Percentiles rank a stretch among this genome's conserved stretches.
phyloP scores from a whole-genome alignment of 2,329 filamentous ascomycete species.

The Atkinsonella hypoxylon region DNA sequence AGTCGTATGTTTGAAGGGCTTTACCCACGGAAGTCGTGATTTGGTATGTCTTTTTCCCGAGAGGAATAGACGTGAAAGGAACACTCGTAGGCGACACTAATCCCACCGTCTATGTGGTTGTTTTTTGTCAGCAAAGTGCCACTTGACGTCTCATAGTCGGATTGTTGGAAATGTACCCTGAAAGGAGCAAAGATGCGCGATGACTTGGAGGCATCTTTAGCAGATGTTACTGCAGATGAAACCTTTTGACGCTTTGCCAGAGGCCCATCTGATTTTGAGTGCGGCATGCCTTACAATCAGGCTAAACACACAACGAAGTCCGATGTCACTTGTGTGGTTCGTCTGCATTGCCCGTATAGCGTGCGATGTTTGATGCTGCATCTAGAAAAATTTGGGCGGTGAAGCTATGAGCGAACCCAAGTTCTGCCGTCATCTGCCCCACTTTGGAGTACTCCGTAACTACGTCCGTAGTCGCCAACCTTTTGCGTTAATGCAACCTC shows the following conservation, averaged over 20 bases:
- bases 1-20: slow-evolving; percentile 88
- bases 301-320: neutral
- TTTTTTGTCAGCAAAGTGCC: slow-evolving; percentile 5
- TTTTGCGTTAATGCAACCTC: neutral
- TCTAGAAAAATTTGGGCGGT: slow-evolving; percentile 17
- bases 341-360: neutral
- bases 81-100: slow-evolving; percentile 84
- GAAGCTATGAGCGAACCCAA: slow-evolving; percentile 4
- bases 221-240: slow-evolving; percentile 25
- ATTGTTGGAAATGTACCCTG: slow-evolving; percentile 47
- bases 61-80: slow-evolving; percentile 77
- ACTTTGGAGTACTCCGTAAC: neutral
- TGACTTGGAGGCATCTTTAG: slow-evolving; percentile 31
- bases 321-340: neutral
- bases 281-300: slow-evolving; percentile 33
- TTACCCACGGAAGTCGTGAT: slow-evolving; percentile 90
- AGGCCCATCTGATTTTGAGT: slow-evolving; percentile 47
- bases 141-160: neutral
- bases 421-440: slow-evolving; percentile 12
- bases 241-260: slow-evolving; percentile 69
- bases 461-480: neutral
- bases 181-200: slow-evolving; percentile 91
- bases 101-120: slow-evolving; percentile 60
- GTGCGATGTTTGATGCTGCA: neutral
- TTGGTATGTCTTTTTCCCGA: slow-evolving; percentile 92